Conservation (phyloP, 306 rosid species). For the Cicer judaicum region DNA sequence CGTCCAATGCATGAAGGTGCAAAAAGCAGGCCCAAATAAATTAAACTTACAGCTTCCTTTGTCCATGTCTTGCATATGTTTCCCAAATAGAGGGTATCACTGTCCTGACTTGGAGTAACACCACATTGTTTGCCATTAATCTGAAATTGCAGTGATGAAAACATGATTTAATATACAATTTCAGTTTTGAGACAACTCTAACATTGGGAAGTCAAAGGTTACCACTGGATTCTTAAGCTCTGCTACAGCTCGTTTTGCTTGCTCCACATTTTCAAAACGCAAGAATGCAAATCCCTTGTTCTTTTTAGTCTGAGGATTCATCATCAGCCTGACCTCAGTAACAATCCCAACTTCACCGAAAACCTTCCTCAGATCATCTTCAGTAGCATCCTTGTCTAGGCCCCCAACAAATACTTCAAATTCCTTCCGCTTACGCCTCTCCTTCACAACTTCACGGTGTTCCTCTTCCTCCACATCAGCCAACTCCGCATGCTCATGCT, state of each 20-base stretch:
- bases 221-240: conserved; percentile 91
- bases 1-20: conserved; percentile 29
- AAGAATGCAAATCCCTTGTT: conserved; percentile 98
- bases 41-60: conserved; percentile 85
- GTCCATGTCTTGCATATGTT: conserved; percentile 98
- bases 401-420: conserved; percentile 99
- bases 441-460: conserved; percentile 87
- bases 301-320: conserved; percentile 92
- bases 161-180: conserved; percentile 42
- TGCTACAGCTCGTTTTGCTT: conserved; percentile 84
- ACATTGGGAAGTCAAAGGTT: conserved; percentile 49
- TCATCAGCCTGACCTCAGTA: conserved; percentile 91
- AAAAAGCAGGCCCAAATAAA: conserved; percentile 38
- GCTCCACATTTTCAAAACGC: conserved; percentile 88
- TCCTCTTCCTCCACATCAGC: conserved; percentile 86
- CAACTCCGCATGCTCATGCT: conserved; percentile 58
- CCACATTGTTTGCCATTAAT: conserved; percentile 97
- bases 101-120: conserved; percentile 94
- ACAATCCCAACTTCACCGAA: conserved; percentile 81
- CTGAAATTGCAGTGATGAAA: conserved; percentile 69
- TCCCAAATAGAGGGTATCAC: conserved; percentile 93
- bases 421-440: conserved; percentile 90
- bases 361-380: conserved; percentile 81
- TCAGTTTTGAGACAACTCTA: conserved; percentile 41
- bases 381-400: conserved; percentile 91